Evolutionary conservation across 2,329 filamentous ascomycete species (phyloP), one percentile per base, ranked within the genome.

Genomic region (Ophiostoma tasmaniense): DNA sequence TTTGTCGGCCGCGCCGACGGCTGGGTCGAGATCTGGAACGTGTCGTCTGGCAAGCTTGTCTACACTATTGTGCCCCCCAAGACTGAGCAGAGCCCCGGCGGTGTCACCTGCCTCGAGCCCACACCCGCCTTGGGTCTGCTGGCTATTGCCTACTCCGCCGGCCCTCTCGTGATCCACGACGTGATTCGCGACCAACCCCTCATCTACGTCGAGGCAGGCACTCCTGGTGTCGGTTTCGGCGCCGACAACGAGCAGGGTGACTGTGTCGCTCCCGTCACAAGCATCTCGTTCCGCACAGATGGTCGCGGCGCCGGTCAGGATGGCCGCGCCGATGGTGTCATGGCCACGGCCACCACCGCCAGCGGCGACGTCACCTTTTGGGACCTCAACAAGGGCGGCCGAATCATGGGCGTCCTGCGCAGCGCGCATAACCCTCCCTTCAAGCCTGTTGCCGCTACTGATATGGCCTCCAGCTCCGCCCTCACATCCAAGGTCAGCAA

Each of bases 21-120:
- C 7, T 90, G 89, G 78, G 89, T 97, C 10, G 95, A 99, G 76
- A 96, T 99, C 66, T 99, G 95, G 94, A 99, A 99, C 76, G 82
- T 99, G 71, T 96, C 90, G 76, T 97, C 92, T 3, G 93, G 87
- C 65, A 97, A 96, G 78, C 83, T 97, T 68, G 87, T 99, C 35
- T 96, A 97, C 78, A 96, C 93, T 1, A 89, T 99, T 67, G 81
- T 95, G 17, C 91, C 95, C 0, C 89, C 91, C 0, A 61, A 68
- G 69, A 70, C 52, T 2, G 55, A 35, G 35, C 52, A 89, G 2
- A 84, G 88, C 67, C 89, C 87, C 73, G 94, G 93, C 64, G 84
- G 90, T 17, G 91, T 98, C n/a, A 96, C 92, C 6, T 92, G 92
- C 59, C 81, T 99, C 66, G 87, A 96, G 73, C 89, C 94, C 0